These are phyloP conservation scores for Trichosporon inkin DNA, from an alignment of 1,284 basidiomycete species.

Conservation along the genomic window DNA sequence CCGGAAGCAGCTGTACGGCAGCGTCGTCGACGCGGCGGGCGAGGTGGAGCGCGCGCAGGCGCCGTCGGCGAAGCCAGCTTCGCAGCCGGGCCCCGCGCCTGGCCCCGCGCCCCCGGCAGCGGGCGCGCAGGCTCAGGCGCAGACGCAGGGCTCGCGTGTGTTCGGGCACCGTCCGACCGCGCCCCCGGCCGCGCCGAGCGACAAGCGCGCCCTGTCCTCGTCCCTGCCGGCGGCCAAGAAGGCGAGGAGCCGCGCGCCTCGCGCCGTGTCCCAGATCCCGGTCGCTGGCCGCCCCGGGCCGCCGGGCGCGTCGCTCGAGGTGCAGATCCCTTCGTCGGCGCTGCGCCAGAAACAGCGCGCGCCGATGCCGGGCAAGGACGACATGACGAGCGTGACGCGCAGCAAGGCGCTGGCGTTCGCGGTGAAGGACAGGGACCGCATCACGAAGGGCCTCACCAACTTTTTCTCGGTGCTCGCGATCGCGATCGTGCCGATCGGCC, in stretches of 20 bases:
- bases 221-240: no score
- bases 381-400: background rate
- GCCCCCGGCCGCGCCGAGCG: no score
- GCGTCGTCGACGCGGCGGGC: background rate
- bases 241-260: no score
- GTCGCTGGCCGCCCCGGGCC: no score
- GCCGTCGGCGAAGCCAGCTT: background rate
- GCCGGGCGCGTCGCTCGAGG: no score
- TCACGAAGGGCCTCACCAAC: background rate
- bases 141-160: no score
- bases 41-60: background rate
- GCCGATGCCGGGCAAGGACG: background rate
- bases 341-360: no score
- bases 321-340: no score
- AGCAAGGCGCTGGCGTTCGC: conserved; percentile 39
- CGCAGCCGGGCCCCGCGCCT: no score
- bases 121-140: background rate
- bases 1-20: conserved; percentile 19
- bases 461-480: background rate
- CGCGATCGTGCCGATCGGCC: background rate
- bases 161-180: no score
- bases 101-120: background rate
- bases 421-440: conserved; percentile 32
- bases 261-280: no score
- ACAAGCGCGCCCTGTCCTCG: no score